Percentiles rank a stretch among this genome's conserved stretches.
Conservation (phyloP, 768 basidiomycete genomes). For the Pisolithus sp. region DNA sequence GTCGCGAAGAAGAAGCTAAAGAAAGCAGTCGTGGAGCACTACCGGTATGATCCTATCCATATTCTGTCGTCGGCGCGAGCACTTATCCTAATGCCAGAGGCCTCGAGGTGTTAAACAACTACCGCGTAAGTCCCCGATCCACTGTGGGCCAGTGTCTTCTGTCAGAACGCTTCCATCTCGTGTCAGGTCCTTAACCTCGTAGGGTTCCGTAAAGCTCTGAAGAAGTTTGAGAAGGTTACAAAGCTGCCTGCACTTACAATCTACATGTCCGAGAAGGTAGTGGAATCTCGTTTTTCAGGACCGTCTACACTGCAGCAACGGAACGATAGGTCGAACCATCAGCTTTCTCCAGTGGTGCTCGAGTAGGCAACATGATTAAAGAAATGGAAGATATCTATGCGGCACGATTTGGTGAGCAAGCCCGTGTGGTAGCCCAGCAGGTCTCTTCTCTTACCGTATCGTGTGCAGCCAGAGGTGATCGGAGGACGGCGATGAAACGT, state of each 20-base stretch:
- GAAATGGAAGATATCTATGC: conserved; percentile 78
- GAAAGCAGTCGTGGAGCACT: conserved; percentile 78
- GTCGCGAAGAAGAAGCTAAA: conserved; percentile 82
- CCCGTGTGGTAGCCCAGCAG: background rate
- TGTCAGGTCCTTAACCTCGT: conserved; percentile 76
- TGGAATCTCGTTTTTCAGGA: background rate
- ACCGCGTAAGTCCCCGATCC: conserved; percentile 51
- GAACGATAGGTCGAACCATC: conserved; percentile 53
- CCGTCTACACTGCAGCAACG: background rate
- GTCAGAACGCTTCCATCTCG: background rate
- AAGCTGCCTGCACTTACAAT: conserved; percentile 64
- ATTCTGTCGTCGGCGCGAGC: background rate
- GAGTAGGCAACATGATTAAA: conserved; percentile 60
- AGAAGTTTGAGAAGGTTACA: conserved; percentile 80
- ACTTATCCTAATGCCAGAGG: conserved; percentile 38
- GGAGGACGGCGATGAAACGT: conserved; percentile 64
- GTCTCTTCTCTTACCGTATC: background rate
- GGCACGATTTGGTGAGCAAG: conserved; percentile 61
- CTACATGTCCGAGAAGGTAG: conserved; percentile 80
- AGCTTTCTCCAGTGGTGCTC: conserved; percentile 57
- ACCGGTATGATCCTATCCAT: conserved; percentile 43
- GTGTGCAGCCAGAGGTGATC: conserved; percentile 55
- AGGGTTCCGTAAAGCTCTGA: conserved; percentile 82
- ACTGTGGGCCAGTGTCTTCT: background rate
- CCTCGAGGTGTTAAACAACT: conserved; percentile 82